phyloP scores from a whole-genome alignment of 176 grass and related monocot species.

The Aegilops bicornis region DNA sequence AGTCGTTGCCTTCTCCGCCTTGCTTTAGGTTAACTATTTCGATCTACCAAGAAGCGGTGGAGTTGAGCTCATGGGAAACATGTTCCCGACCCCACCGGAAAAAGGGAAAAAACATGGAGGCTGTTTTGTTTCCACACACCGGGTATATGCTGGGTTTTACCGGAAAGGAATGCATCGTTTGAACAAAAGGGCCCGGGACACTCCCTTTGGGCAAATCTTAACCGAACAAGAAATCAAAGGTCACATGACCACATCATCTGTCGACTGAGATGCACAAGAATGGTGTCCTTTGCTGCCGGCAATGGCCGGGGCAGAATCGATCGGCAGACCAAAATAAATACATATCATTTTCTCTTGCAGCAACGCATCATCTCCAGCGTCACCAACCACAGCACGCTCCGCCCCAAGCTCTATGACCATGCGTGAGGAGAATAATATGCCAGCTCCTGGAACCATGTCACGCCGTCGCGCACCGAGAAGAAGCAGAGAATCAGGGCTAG shows the following conservation, averaged over 20 bases:
- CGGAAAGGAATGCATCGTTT: no score
- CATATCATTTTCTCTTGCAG: not conserved
- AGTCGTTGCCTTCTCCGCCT: no score
- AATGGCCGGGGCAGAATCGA: not conserved
- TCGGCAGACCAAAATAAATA: not conserved
- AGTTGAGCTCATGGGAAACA: no score
- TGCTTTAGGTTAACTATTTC: no score
- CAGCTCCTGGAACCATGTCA: not conserved
- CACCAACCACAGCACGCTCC: slow-evolving; percentile 20
- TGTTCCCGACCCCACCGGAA: no score
- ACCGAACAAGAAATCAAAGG: not conserved
- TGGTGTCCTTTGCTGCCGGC: not conserved
- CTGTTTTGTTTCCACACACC: no score
- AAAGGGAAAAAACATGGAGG: no score
- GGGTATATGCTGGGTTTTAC: no score
- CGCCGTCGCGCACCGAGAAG: no score
- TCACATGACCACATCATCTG: not conserved
- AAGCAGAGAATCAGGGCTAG: no score
- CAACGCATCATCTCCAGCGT: not conserved
- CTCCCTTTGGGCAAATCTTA: not conserved
- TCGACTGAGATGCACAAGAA: not conserved
- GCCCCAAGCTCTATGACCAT: not conserved
- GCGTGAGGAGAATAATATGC: not conserved
- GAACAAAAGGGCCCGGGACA: no score
- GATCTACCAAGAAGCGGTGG: no score